Conservation (phyloP, 2,329 filamentous ascomycete genomes). For the Clonostachys rhizophaga region DNA sequence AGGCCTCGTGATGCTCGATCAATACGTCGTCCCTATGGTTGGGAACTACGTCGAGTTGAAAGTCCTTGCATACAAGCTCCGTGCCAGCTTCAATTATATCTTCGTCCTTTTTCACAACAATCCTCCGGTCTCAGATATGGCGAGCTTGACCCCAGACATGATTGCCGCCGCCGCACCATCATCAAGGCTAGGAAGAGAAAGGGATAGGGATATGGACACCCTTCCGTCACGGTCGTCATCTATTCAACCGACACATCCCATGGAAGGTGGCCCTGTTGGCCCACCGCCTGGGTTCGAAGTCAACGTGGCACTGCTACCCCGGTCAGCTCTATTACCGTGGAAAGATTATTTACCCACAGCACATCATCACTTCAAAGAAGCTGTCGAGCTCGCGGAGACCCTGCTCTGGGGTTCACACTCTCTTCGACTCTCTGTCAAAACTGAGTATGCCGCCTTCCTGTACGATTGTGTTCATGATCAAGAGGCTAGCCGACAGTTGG, state of each 20-base stretch:
- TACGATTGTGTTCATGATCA: constrained; percentile 89
- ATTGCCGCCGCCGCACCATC: constrained; percentile 27
- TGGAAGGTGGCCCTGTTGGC: constrained; percentile 56
- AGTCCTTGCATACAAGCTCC: constrained; percentile 85
- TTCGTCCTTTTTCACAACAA: constrained; percentile 95
- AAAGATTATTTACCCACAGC: constrained; percentile 81
- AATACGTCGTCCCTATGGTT: constrained; percentile 82
- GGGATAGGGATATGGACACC: constrained; percentile 27
- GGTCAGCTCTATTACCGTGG: constrained; percentile 75
- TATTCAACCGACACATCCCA: constrained; percentile 39
- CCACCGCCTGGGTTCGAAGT: constrained; percentile 50
- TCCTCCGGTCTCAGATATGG: constrained; percentile 65
- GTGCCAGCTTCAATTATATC: constrained; percentile 93
- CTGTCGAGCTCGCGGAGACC: constrained; percentile 66
- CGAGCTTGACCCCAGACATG: constrained; percentile 42
- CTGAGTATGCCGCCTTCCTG: constrained; percentile 88
- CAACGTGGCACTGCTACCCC: constrained; percentile 32
- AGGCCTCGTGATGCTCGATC: constrained; percentile 81
- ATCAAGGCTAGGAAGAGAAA: constrained; percentile 41
- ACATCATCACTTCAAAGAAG: constrained; percentile 74
- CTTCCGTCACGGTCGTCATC: constrained; percentile 33
- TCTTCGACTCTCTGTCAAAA: constrained; percentile 80
- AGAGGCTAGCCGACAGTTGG: constrained; percentile 69
- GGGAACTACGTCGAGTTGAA: constrained; percentile 76
- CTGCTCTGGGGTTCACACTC: constrained; percentile 86